A percentile compares a stretch with the other conserved stretches of the same genome.
Evolutionary conservation across 2,329 filamentous ascomycete species (phyloP).

Genomic region (Coleophoma crateriformis): DNA sequence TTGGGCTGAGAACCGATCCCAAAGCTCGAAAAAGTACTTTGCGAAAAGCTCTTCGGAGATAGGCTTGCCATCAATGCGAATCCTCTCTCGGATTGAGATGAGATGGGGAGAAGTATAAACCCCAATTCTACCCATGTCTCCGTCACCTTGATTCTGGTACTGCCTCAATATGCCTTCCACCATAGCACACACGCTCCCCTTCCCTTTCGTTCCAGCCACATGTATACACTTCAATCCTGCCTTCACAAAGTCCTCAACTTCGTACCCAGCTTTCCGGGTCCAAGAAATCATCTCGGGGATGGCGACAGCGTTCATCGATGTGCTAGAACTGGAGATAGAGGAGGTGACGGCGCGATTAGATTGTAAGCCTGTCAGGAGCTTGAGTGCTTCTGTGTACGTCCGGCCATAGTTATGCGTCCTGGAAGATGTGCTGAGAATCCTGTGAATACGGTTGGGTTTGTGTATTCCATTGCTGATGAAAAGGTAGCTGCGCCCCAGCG

Average conservation of each 20-base stretch:
- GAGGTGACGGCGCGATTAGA: conserved; percentile 19
- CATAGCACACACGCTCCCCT: conserved; percentile 67
- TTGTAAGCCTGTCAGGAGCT: conserved; percentile 18
- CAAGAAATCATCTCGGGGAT: conserved; percentile 28
- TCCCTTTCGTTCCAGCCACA: conserved; percentile 73
- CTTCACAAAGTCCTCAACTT: conserved; percentile 12
- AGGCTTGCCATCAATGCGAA: conserved; percentile 53
- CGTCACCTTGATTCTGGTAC: conserved; percentile 30
- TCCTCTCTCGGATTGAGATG: conserved; percentile 62
- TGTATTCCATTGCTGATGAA: too few relatives aligned
- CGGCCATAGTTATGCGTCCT: neutral
- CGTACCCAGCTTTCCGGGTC: conserved; percentile 22
- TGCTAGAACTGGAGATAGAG: conserved; percentile 9
- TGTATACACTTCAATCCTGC: conserved; percentile 51
- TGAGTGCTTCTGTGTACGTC: conserved; percentile 15
- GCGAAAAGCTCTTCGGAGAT: conserved; percentile 55
- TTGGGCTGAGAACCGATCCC: conserved; percentile 44
- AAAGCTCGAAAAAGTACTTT: conserved; percentile 62
- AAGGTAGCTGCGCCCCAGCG: too few relatives aligned
- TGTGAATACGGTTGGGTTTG: too few relatives aligned
- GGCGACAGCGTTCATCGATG: conserved; percentile 17
- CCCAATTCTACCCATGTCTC: conserved; percentile 36
- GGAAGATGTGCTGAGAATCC: too few relatives aligned
- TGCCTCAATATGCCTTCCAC: conserved; percentile 56
- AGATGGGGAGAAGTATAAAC: conserved; percentile 67